These are phyloP conservation scores for Neofusicoccum umdonicola DNA, from an alignment of 2,329 filamentous ascomycete genomes.

Conservation along the genomic window DNA sequence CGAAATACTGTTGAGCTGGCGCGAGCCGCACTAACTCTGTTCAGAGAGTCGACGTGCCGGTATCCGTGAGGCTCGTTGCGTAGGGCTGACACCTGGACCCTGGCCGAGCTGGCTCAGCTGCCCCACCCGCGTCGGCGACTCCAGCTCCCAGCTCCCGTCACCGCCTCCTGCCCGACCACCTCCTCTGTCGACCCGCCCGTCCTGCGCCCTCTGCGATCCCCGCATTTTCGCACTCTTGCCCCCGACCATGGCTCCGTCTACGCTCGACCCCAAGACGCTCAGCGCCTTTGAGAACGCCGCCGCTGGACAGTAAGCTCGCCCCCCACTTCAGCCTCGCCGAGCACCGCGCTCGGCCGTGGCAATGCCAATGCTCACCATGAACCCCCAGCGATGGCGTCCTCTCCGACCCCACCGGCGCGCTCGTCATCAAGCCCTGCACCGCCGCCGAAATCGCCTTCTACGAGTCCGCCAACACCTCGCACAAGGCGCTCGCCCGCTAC, in stretches of 20 bases:
- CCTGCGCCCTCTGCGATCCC: background rate
- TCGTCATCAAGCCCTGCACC: conserved; percentile 95
- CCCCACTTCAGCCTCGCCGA: conserved; percentile 3
- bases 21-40: conserved; percentile 4
- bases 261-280: conserved; percentile 58
- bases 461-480: conserved; percentile 63
- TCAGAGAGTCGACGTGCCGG: conserved; percentile 11
- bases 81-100: background rate
- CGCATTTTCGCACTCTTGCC: background rate
- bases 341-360: background rate
- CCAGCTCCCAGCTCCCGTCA: background rate
- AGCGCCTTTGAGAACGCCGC: conserved; percentile 72
- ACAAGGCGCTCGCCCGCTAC: conserved; percentile 72
- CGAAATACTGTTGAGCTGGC: conserved; percentile 11
- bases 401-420: conserved; percentile 74
- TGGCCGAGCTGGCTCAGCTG: background rate
- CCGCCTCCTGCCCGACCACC: background rate
- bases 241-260: conserved; percentile 2
- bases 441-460: conserved; percentile 86
- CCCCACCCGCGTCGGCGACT: background rate
- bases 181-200: background rate
- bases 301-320: conserved; percentile 71
- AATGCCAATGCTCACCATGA: background rate
- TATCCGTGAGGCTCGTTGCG: conserved; percentile 9
- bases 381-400: conserved; percentile 77